Conservation (phyloP, 2,329 filamentous ascomycete genomes). For the Torrubiella hemipterigena region DNA sequence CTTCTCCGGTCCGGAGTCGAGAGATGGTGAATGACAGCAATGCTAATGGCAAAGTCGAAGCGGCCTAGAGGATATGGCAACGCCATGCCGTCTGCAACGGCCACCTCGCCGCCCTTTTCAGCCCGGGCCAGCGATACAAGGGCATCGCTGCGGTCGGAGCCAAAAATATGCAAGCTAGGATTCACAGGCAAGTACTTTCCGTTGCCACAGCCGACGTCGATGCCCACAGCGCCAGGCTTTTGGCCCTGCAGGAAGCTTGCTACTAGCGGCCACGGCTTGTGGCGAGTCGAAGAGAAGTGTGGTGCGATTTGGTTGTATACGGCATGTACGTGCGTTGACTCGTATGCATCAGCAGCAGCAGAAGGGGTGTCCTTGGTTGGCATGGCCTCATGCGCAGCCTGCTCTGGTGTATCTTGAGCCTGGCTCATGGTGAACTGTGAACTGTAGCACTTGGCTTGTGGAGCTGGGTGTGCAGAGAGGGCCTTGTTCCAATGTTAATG, state of each 20-base stretch:
- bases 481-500: no score
- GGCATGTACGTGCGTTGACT: conserved; percentile 75
- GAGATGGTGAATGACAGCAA: conserved; percentile 89
- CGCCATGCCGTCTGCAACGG: conserved; percentile 73
- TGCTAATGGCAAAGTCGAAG: conserved; percentile 79
- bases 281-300: conserved; percentile 70
- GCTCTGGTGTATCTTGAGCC: no score
- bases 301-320: conserved; percentile 83
- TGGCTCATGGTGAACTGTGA: no score
- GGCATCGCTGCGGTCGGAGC: conserved; percentile 64
- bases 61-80: conserved; percentile 57
- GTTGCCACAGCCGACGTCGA: conserved; percentile 93
- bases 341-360: conserved; percentile 47
- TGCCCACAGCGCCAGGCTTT: conserved; percentile 60
- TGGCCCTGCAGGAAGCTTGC: conserved; percentile 61
- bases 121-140: conserved; percentile 37
- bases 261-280: conserved; percentile 88
- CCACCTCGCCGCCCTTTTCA: conserved; percentile 36
- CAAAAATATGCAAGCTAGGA: conserved; percentile 64
- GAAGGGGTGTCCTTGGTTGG: conserved; percentile 10
- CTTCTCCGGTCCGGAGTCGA: conserved; percentile 64
- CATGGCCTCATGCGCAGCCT: conserved; percentile 4
- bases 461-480: no score
- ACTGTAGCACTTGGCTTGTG: no score
- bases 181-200: conserved; percentile 89